Evolutionary conservation across 2,329 filamentous ascomycete genomes (phyloP), one percentile per base, ranked within the genome.

Genomic region (Ceratocystis smalleyi): DNA sequence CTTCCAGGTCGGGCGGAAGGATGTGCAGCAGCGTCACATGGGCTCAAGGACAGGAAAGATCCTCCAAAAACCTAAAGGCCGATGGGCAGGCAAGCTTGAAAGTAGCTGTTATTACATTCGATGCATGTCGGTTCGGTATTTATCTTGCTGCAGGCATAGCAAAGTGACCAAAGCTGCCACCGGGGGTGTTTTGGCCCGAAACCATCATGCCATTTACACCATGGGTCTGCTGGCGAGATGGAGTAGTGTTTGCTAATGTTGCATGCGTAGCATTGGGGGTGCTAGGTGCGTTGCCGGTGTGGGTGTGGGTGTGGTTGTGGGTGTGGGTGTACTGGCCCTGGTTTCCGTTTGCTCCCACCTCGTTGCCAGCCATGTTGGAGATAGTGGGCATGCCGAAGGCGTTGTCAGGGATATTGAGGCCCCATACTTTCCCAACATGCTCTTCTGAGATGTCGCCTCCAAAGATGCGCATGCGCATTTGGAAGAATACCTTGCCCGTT

Each of bases 401-500:
- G 45, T 64, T 63, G 74, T 87, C 83, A 69, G 88, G 81, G 75
- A 83, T 87, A 62, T 91, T 91, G 8, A 97, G 78, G 10, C 92
- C 92, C 88, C 92, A 97, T 69, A 96, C 91, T 75, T 95, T 92
- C 66, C 91, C 91, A 5, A 88, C 78, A 69, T 95, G 90, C 69
- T 95, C 88, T 35, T 88, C 83, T 5, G 89, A 84, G 59, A 96
- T 87, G 27, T 84, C 81, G 67, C 88, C 87, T 70, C 87, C 86
- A 75, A 95, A 97, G 68, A 97, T 89, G 71, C 89, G 85, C 72
- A 91, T 87, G 66, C 86, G 84, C 79, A 97, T 87, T 71, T 91
- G 88, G 82, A 95, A 99, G 76, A 96, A 99, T 35, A 96, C 90
- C 70, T 88, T 87, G 60, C 94, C 94, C 0, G 94, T 99, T 35